These are phyloP conservation scores for Geranium rotundifolium DNA, from an alignment of 345 rosid species.

Conservation along the genomic window DNA sequence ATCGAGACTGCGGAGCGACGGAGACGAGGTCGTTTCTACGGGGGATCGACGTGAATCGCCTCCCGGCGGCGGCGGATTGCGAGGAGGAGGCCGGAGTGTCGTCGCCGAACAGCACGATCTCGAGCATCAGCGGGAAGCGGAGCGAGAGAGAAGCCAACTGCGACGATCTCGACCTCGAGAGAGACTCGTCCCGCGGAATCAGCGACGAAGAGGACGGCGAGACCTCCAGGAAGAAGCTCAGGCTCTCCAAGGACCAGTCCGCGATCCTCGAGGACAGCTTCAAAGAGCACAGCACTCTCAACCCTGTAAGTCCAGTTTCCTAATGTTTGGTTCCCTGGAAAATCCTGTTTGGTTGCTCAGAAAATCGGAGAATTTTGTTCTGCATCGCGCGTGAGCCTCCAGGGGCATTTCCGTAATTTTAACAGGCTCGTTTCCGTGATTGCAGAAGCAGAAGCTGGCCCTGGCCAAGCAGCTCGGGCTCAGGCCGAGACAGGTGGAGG, in stretches of 20 bases:
- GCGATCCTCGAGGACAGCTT: constrained; percentile 90
- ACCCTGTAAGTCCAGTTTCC: constrained; percentile 42
- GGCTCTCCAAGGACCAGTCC: constrained; percentile 90
- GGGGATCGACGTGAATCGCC: constrained; percentile 84
- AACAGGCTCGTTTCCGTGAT: neutral
- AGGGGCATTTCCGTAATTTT: constrained; percentile 9
- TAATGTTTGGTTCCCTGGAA: neutral
- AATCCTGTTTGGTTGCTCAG: neutral
- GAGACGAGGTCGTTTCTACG: constrained; percentile 47
- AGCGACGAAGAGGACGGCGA: constrained; percentile 95
- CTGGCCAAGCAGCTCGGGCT: constrained; percentile 82
- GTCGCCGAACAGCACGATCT: constrained; percentile 89
- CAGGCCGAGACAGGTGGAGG: constrained; percentile 88
- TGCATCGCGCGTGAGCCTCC: neutral
- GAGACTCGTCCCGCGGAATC: constrained; percentile 60
- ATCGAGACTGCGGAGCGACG: constrained; percentile 40
- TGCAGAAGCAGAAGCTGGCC: constrained; percentile 81
- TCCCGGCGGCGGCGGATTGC: constrained; percentile 55
- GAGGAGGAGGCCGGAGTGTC: constrained; percentile 84
- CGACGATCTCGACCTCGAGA: constrained; percentile 51
- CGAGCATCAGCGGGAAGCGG: constrained; percentile 83
- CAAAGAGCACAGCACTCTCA: constrained; percentile 89
- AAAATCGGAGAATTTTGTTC: neutral
- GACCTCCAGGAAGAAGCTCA: constrained; percentile 78
- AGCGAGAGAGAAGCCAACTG: constrained; percentile 71